A percentile compares a stretch with the other conserved stretches of the same genome.
phyloP scores from a whole-genome alignment of 345 rosid species.

The Pugionium cornutum region DNA sequence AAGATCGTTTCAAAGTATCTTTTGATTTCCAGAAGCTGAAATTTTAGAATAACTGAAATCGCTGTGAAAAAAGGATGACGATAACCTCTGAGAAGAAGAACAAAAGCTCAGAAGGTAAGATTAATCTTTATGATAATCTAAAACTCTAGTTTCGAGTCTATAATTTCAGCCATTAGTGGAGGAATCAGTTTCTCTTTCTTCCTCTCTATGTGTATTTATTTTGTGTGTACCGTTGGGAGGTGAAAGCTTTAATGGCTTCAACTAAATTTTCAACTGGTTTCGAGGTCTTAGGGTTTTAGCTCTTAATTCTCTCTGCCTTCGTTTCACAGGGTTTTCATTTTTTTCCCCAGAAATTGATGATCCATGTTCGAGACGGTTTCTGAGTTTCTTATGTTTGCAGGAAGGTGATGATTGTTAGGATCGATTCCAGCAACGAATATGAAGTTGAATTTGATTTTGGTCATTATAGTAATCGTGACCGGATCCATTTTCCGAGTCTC shows the following conservation, averaged over 20 bases:
- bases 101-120: constrained; percentile 23
- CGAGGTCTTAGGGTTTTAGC: constrained; percentile 37
- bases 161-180: constrained; percentile 31
- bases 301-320: not conserved
- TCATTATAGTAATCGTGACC: constrained; percentile 16
- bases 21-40: not conserved
- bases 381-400: constrained; percentile 24
- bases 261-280: constrained; percentile 30
- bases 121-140: not conserved
- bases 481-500: constrained; percentile 21
- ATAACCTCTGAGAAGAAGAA: constrained; percentile 5
- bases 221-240: constrained; percentile 33
- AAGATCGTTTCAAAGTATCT: not conserved
- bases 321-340: too few species aligned
- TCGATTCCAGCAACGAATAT: constrained; percentile 17
- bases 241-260: constrained; percentile 37
- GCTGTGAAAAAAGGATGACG: not conserved
- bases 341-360: not conserved
- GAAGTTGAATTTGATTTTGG: constrained; percentile 26
- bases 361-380: not conserved
- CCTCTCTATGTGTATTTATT: constrained; percentile 27
- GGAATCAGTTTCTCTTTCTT: constrained; percentile 27
- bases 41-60: not conserved
- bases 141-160: constrained; percentile 19
- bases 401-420: constrained; percentile 7